Base-by-base conservation (phyloP, 805 yeast genomes). In the Barnettozyma populi region DNA sequence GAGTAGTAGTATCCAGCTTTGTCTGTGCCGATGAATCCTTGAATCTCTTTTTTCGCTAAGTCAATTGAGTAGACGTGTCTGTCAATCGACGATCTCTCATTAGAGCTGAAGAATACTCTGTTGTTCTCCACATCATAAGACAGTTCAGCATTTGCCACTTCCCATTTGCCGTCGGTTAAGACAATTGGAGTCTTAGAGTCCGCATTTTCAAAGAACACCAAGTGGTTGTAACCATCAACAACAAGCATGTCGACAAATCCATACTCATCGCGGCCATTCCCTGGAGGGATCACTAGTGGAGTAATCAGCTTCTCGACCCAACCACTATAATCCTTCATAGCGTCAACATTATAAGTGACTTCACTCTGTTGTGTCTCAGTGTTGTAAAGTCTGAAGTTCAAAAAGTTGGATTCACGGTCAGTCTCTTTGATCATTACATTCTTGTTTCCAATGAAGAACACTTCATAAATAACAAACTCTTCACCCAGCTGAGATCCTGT, bases 231-330 rank as follows among this genome's bases (percentile, higher is more conserved):
- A 0, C 86, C 87, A 45, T 78, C 72, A 23, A 78, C 70, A 8
- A 78, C 83, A n/a, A 82, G 67, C 4, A 88, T 74, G 65, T 94
- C 99, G 49, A 94, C 78, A 65, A 89, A 94, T 0, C 94, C 94
- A 53, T 77, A 79, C 4, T 7, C 5, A 14, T 42, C 9, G 48
- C 73, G 57, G 5, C 65, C 54, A 1, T 58, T 52, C 27, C 82
- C 70, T 29, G 72, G 69, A 10, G 87, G 85, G 25, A 86, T 71
- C 52, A 68, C 72, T 14, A 73, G 58, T 3, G 86, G 80, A 48
- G 75, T 71, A 53, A 79, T 86, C 14, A 79, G 72, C 45, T 86
- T 79, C 60, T 86, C 95, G 69, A 85, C 82, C 95, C 95, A 86
- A 41, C 76, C 88, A 19, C 77, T 78, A 52, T 69, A 82, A 2